Percentiles rank a stretch among this genome's conserved stretches.
Conservation (phyloP, 75 land plant species). For the Chamaecyparis obtusa region DNA sequence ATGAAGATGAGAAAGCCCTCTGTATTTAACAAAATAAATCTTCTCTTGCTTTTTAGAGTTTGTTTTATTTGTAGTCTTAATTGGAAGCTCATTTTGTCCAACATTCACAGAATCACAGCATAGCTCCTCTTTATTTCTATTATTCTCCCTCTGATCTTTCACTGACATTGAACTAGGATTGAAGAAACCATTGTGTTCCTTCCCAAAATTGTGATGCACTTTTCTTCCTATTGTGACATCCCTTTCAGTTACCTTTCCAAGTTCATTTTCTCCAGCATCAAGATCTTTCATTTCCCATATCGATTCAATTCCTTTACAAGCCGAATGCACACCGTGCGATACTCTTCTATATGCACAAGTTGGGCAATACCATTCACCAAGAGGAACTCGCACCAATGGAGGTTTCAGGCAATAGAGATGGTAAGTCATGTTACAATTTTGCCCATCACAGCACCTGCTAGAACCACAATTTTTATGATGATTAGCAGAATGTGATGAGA, state of each 20-base stretch:
- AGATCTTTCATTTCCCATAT: conserved; percentile 60
- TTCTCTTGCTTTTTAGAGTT: conserved; percentile 12
- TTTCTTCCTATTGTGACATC: background rate
- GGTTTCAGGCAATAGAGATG: conserved; percentile 81
- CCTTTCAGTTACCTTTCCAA: background rate
- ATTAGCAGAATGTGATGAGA: background rate
- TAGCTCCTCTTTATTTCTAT: background rate
- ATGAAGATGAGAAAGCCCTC: conserved; percentile 72
- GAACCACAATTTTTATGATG: background rate
- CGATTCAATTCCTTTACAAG: conserved; percentile 55
- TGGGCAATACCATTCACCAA: conserved; percentile 63
- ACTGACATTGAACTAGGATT: background rate
- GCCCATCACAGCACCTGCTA: conserved; percentile 73
- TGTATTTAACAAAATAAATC: conserved; percentile 75
- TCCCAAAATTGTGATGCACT: background rate
- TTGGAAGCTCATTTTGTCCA: background rate
- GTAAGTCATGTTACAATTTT: conserved; percentile 57
- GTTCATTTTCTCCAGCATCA: conserved; percentile 11
- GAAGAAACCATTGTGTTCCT: background rate
- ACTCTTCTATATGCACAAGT: conserved; percentile 57
- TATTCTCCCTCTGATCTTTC: background rate
- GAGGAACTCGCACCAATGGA: conserved; percentile 43
- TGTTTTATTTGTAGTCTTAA: background rate
- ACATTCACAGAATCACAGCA: background rate
- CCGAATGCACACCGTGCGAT: conserved; percentile 37